Evolutionary conservation across 169 alveolate genomes (phyloP).

Genomic region (Plasmodium reichenowi): DNA sequence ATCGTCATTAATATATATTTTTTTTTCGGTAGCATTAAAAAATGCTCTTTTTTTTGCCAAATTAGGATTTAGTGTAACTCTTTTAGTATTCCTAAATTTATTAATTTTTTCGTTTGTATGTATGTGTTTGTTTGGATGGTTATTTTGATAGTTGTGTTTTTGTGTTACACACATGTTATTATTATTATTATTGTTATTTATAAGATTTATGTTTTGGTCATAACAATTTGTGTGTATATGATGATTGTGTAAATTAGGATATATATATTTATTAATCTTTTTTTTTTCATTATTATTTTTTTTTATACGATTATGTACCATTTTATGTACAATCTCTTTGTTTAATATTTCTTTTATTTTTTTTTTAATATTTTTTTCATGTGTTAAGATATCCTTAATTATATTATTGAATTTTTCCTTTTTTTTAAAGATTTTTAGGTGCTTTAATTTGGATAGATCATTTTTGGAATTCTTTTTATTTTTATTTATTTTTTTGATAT

Average conservation of each 20-base stretch:
- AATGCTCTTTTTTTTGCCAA: conserved; percentile 61
- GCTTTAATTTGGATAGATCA: too few species aligned
- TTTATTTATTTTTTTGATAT: too few species aligned
- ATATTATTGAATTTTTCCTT: too few species aligned
- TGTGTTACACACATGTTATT: too few species aligned
- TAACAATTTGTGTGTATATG: too few species aligned
- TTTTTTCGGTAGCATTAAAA: conserved; percentile 35
- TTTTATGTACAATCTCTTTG: neutral
- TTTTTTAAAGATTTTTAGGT: too few species aligned
- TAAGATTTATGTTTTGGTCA: too few species aligned
- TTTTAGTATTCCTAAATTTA: conserved; percentile 52
- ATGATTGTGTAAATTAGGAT: neutral
- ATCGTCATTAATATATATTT: neutral
- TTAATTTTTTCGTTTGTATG: conserved; percentile 40
- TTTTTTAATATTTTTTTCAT: neutral
- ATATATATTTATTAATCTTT: neutral
- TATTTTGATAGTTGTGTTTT: conserved; percentile 2
- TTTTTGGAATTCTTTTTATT: too few species aligned
- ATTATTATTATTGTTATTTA: too few species aligned
- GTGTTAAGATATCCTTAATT: too few species aligned
- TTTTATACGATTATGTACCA: neutral
- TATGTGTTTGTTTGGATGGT: neutral
- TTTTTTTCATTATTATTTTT: neutral
- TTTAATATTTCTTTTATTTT: neutral
- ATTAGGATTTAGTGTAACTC: conserved; percentile 59